These are phyloP conservation scores for Cyberlindnera samutprakarnensis DNA, from an alignment of 805 yeast genomes.

Conservation along the genomic window DNA sequence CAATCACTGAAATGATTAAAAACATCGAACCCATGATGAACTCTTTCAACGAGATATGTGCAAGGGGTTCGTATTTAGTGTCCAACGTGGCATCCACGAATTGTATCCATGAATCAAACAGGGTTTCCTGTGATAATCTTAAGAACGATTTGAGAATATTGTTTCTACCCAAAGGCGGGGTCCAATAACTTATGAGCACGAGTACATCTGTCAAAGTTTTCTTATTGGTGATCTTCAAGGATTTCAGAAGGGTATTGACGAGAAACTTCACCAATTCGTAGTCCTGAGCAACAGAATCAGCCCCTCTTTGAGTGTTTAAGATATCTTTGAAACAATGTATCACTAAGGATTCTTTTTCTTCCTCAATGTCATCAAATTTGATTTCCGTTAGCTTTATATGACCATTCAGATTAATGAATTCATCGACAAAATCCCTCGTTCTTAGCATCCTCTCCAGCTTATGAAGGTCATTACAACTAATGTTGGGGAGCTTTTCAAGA, in stretches of 20 bases:
- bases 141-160: conserved; percentile 21
- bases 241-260: conserved; percentile 36
- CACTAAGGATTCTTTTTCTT: conserved; percentile 42
- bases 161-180: conserved; percentile 24
- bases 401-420: conserved; percentile 44
- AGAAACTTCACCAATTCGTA: conserved; percentile 26
- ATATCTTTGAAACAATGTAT: conserved; percentile 44
- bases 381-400: conserved; percentile 39
- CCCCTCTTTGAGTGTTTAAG: conserved; percentile 27
- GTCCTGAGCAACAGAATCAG: conserved; percentile 21
- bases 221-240: conserved; percentile 45
- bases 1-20: conserved; percentile 18
- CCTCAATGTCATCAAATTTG: conserved; percentile 37
- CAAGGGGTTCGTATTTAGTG: conserved; percentile 14
- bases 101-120: conserved; percentile 19
- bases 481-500: conserved; percentile 7
- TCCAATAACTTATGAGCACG: conserved; percentile 22
- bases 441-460: conserved; percentile 19
- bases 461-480: conserved; percentile 16
- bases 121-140: conserved; percentile 7
- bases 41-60: conserved; percentile 15
- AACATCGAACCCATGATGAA: conserved; percentile 14
- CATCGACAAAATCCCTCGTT: conserved; percentile 21
- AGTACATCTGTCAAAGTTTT: conserved; percentile 48
- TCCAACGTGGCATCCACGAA: conserved; percentile 6